Percentiles rank a stretch among this genome's conserved stretches.
Evolutionary conservation across 495 filamentous ascomycete genomes (phyloP).

Genomic region (Penicillium roqueforti): DNA sequence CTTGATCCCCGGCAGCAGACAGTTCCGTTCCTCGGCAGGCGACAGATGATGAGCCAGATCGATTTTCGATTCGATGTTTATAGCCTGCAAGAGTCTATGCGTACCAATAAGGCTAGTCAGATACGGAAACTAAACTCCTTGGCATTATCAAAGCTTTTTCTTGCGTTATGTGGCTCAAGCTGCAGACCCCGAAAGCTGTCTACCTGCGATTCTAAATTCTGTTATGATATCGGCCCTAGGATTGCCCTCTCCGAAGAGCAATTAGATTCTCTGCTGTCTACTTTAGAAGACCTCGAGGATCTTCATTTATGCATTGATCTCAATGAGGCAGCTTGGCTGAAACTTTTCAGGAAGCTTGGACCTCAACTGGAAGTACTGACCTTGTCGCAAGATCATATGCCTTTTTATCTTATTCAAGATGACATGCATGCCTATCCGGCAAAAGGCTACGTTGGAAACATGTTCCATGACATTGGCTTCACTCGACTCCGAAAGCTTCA

Average conservation of each 20-base stretch:
- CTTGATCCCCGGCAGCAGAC: conserved; percentile 11
- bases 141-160: conserved; percentile 10
- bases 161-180: conserved; percentile 8
- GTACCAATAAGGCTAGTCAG: background rate
- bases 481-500: conserved; percentile 11
- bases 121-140: conserved; percentile 10
- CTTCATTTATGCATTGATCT: conserved; percentile 13
- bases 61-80: conserved; percentile 12
- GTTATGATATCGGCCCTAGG: conserved; percentile 6
- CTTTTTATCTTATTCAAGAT: background rate
- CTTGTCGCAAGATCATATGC: conserved; percentile 8
- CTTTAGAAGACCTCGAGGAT: conserved; percentile 7
- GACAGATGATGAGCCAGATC: conserved; percentile 4
- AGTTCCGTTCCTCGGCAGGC: conserved; percentile 11
- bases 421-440: conserved; percentile 1
- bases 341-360: conserved; percentile 6
- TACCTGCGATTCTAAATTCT: conserved; percentile 10
- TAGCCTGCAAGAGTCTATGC: background rate
- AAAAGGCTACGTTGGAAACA: conserved; percentile 5
- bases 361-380: conserved; percentile 8
- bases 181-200: conserved; percentile 6
- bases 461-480: conserved; percentile 5
- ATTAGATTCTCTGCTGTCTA: conserved; percentile 8
- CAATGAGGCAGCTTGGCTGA: conserved; percentile 6
- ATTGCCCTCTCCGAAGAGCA: conserved; percentile 12